These are phyloP conservation scores for Bruguiera gymnorhiza DNA, from an alignment of 345 rosid species.

Conservation along the genomic window DNA sequence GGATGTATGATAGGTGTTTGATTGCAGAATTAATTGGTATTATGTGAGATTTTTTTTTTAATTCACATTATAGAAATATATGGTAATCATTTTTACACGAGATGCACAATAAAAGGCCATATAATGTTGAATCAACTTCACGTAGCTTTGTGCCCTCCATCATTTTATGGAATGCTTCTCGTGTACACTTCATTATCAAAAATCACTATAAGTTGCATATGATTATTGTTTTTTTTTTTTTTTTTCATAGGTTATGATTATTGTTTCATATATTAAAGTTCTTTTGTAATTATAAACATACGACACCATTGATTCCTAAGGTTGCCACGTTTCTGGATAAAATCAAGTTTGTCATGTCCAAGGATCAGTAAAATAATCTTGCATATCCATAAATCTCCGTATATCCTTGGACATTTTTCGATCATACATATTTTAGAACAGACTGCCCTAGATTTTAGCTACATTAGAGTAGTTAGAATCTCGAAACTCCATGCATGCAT, in stretches of 20 bases:
- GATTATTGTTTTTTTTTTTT: too few species aligned
- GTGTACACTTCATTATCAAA: conserved; percentile 35
- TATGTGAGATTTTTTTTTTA: too few species aligned
- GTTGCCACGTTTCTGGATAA: not conserved
- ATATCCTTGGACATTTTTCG: not conserved
- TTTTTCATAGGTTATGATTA: conserved; percentile 1
- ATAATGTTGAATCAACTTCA: not conserved
- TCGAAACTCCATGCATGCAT: too few species aligned
- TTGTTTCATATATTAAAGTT: conserved; percentile 5
- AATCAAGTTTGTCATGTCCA: conserved; percentile 5
- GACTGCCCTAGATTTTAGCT: too few species aligned
- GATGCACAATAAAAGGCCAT: conserved; percentile 5
- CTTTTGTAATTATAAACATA: conserved; percentile 14
- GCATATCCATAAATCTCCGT: too few species aligned
- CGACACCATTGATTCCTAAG: conserved; percentile 1
- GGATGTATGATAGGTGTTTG: not conserved
- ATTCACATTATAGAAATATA: not conserved
- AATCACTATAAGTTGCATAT: conserved; percentile 16
- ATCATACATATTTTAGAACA: not conserved
- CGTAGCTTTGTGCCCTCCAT: conserved; percentile 21
- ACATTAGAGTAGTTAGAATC: too few species aligned
- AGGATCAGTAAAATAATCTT: conserved; percentile 2
- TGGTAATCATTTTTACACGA: conserved; percentile 13
- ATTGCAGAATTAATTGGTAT: not conserved
- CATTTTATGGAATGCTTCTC: conserved; percentile 32